A percentile compares a stretch with the other conserved stretches of the same genome.
Conservation (phyloP, 768 basidiomycete species). For the Mycena crocata region DNA sequence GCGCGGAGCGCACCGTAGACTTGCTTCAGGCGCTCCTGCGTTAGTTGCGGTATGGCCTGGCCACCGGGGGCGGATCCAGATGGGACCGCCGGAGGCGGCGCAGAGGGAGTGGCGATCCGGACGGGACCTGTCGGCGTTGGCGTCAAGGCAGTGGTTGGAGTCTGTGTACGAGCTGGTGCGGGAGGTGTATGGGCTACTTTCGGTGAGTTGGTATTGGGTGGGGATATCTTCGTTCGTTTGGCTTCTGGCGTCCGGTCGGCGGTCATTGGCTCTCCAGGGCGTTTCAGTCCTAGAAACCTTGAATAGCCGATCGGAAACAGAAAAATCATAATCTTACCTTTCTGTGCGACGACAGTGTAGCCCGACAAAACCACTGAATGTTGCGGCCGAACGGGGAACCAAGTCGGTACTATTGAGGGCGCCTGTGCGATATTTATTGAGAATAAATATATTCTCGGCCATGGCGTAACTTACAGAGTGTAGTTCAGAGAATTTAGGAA, state of each 20-base stretch:
- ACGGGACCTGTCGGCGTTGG: conserved; percentile 32
- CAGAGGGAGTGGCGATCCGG: conserved; percentile 21
- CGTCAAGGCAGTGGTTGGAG: conserved; percentile 38
- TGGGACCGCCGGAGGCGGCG: neutral
- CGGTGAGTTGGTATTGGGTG: conserved; percentile 36
- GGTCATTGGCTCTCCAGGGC: conserved; percentile 51
- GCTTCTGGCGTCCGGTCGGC: conserved; percentile 55
- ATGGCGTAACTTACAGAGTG: conserved; percentile 54
- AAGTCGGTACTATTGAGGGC: conserved; percentile 56
- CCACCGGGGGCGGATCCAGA: neutral
- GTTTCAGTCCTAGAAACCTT: conserved; percentile 51
- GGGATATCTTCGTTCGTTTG: conserved; percentile 55
- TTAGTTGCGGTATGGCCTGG: neutral
- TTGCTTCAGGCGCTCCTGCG: conserved; percentile 11
- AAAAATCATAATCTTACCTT: conserved; percentile 27
- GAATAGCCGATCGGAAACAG: neutral
- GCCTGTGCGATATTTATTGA: conserved; percentile 41
- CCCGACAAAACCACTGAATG: conserved; percentile 63
- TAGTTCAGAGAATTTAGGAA: conserved; percentile 63
- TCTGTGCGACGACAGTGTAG: conserved; percentile 52
- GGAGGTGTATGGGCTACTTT: conserved; percentile 35
- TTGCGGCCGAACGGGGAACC: conserved; percentile 63
- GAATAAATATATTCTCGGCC: neutral
- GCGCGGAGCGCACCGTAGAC: conserved; percentile 8
- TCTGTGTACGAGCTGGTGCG: conserved; percentile 33